Conservation (phyloP, 768 basidiomycete genomes). For the Termitomyces bulborhizus region DNA sequence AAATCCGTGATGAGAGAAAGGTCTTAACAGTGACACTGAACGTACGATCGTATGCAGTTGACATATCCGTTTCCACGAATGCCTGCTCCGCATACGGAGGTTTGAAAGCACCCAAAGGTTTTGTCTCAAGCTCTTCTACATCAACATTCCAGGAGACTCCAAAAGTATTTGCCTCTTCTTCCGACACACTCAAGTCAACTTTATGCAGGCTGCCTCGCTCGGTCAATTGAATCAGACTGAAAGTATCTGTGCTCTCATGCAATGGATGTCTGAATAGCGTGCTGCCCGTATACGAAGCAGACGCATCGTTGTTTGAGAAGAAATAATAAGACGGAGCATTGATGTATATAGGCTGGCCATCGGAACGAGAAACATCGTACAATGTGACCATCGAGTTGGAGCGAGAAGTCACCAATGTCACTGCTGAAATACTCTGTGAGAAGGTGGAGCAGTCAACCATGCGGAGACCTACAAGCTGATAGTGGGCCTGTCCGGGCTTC, state of each 20-base stretch:
- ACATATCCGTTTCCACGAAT: conserved; percentile 42
- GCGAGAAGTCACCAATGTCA: conserved; percentile 56
- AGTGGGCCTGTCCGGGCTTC: conserved; percentile 31
- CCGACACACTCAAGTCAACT: conserved; percentile 27
- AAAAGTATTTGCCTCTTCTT: conserved; percentile 12
- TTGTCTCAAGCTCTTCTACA: conserved; percentile 29
- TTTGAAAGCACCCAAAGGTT: conserved; percentile 24
- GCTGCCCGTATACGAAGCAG: conserved; percentile 23
- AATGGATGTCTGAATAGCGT: conserved; percentile 28
- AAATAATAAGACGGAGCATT: conserved; percentile 40
- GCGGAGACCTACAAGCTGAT: conserved; percentile 23
- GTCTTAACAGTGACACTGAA: neutral
- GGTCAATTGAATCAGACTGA: conserved; percentile 41
- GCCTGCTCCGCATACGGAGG: conserved; percentile 42
- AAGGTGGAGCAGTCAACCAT: neutral
- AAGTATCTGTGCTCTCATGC: conserved; percentile 11
- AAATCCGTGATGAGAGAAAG: conserved; percentile 1
- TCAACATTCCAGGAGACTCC: conserved; percentile 33
- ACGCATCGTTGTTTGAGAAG: conserved; percentile 20
- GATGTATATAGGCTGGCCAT: conserved; percentile 36
- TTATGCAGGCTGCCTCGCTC: conserved; percentile 41
- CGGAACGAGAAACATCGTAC: conserved; percentile 51
- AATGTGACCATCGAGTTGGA: conserved; percentile 53
- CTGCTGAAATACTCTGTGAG: conserved; percentile 25
- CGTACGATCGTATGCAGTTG: conserved; percentile 51